Base-by-base conservation (phyloP, 2,329 filamentous ascomycete genomes). In the Bisporella sp. region DNA sequence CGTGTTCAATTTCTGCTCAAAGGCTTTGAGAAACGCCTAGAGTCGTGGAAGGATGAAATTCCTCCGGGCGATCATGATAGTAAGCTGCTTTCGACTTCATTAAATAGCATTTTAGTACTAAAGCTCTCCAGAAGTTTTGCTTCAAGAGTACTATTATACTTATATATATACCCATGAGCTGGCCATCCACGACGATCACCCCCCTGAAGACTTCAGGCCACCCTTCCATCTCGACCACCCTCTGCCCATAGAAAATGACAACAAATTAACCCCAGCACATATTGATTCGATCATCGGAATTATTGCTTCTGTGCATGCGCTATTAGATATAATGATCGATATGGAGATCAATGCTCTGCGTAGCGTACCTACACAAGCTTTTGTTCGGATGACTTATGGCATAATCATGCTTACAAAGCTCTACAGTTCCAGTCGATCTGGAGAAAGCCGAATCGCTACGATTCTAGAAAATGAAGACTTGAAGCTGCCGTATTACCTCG, bases 151-250 rank as follows among this genome's bases (percentile, higher is more conserved):
- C 52, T 67, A 73, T 52, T 68, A 73, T n/a, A 60, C 76, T 33
- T 73, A 73, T 49, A 66, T 81, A 3, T 80, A 75, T 57, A 70
- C 81, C 43, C 75, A 82, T 56, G 79, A 82, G 60, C 70, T 79
- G 40, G 73, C 72, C 5, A 73, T 82, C 63, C 66, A 80, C 53
- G 67, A 76, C 11, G 76, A 81, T 48, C 73, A 77, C 56, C 71
- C 70, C 32, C 68, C 71, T 2, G 72, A 77, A 31, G 72, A 77
- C 55, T 77, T 78, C 33, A 46, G 47, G 32, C 57, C 60, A 4
- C 59, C 61, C 6, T 61, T 55, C 33, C 39, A 28, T 31, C 35
- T 45, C 31, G 49, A 54, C 21, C 37, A 39, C 9, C 9, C 13
- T 39, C 35, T 13, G 35, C 35, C 35, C 35, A 39, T 9, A 39